Conservation (phyloP, 345 rosid species). For the Clarkia xantiana region DNA sequence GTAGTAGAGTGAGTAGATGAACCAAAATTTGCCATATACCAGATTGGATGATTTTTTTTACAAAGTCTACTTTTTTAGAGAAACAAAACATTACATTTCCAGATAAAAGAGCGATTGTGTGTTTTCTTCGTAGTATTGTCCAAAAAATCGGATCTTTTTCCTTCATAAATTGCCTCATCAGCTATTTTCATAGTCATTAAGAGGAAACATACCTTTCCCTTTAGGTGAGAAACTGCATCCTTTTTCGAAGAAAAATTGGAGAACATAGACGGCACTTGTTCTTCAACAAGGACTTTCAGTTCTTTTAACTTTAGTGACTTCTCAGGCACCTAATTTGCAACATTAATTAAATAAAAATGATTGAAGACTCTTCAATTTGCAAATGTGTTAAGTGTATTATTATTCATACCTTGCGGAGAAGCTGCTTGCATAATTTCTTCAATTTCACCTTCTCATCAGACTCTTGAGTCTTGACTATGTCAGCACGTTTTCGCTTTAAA, state of each 20-base stretch:
- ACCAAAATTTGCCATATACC: neutral
- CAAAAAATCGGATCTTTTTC: too few species aligned
- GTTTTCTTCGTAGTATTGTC: too few species aligned
- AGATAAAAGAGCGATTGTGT: neutral
- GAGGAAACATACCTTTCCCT: constrained; percentile 41
- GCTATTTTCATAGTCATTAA: neutral
- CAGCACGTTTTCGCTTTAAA: constrained; percentile 22
- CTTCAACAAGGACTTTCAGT: constrained; percentile 58
- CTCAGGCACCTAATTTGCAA: constrained; percentile 41
- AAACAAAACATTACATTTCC: too few species aligned
- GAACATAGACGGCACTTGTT: constrained; percentile 34
- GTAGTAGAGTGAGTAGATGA: neutral
- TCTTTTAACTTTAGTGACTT: constrained; percentile 60
- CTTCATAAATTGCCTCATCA: too few species aligned
- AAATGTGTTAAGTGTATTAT: too few species aligned
- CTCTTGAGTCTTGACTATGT: constrained; percentile 9
- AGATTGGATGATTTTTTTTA: too few species aligned
- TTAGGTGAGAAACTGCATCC: constrained; percentile 51
- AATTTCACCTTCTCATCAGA: constrained; percentile 39
- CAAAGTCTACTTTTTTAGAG: too few species aligned
- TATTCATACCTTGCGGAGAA: constrained; percentile 51
- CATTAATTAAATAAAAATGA: constrained; percentile 4
- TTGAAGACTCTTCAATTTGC: neutral
- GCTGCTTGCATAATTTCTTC: constrained; percentile 55
- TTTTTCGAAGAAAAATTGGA: constrained; percentile 41